Base-by-base conservation (phyloP, 192 early-diverging fungal species). In the Umbelopsis sp. region DNA sequence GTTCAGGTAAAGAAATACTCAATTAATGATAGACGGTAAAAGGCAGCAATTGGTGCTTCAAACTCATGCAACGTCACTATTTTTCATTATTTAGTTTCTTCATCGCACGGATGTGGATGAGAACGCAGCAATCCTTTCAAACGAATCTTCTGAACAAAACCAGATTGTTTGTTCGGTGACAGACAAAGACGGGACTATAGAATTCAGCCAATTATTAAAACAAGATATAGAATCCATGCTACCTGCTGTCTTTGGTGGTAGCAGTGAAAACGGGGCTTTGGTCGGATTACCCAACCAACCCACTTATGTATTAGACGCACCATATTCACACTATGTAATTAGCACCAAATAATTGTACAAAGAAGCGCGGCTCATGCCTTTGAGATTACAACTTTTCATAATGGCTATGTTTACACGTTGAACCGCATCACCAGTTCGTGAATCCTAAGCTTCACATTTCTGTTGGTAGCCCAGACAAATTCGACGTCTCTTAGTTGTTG, bases 351-450 rank as follows among this genome's bases (percentile, higher is more conserved):
- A 61, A 61, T 18, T 61, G 30, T 61, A 61, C 55, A 61, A 18
- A 30, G 16, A 1, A 35, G 2, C 11, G 21, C 21, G 21, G 9
- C 25, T 30, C 1, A 13, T 52, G 21, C 33, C 11, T 33, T 65
- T 37, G 25, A 66, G 47, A 0, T 35, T 20, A 35, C 18, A 2
- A 4, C 16, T 35, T 65, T 13, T 13, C 6, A 9, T 27, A 69
- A 61, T 37, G 16, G 13, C 20, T 3, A 21, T 20, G 2, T 37
- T 79, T 74, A 87, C 27, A 85, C 74, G 76, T 83, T 86, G 66
- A 88, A 88, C n/a, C 81, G 82, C 86, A 88, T 88, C 27, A 86
- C 82, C 11, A 81, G 66, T 49, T 86, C 85, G 37, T 71, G 64
- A 18, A 86, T 78, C n/a, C 69, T 68, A 33, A 88, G 64, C 50